A percentile compares a stretch with the other conserved stretches of the same genome.
Conservation (phyloP, 2,329 filamentous ascomycete genomes). For the Fusarium sambucinum region DNA sequence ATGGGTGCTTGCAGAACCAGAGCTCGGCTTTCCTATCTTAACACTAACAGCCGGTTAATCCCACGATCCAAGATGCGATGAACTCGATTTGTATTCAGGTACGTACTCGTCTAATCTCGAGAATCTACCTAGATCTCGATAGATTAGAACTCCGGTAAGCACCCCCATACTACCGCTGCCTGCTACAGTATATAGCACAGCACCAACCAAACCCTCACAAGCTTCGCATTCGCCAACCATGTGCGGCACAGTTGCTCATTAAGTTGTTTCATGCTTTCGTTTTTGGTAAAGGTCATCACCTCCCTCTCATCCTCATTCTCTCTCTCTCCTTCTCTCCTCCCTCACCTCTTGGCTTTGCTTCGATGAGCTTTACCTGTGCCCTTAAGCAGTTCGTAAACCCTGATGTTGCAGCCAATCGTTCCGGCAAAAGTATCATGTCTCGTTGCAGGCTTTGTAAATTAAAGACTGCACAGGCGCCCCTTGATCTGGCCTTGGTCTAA, state of each 20-base stretch:
- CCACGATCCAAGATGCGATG: neutral
- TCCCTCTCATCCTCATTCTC: neutral
- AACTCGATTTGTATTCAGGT: slow-evolving; percentile 1
- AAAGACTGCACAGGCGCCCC: slow-evolving; percentile 5
- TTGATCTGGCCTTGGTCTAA: neutral
- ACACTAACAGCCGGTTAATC: neutral
- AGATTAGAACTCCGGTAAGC: slow-evolving; percentile 6
- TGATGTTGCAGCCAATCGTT: slow-evolving; percentile 1
- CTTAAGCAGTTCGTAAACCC: slow-evolving; percentile 4
- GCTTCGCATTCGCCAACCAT: neutral
- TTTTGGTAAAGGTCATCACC: neutral
- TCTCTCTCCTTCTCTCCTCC: neutral
- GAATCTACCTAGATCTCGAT: slow-evolving; percentile 38
- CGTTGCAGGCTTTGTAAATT: slow-evolving; percentile 14
- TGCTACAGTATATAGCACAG: neutral
- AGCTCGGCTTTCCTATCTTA: neutral
- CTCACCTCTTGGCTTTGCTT: slow-evolving; percentile 4
- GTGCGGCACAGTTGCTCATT: slow-evolving; percentile 13
- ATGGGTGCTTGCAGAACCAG: neutral
- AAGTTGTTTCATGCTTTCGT: slow-evolving; percentile 18
- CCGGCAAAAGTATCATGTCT: neutral
- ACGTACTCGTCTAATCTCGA: slow-evolving; percentile 31
- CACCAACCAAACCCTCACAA: neutral
- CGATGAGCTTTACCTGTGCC: neutral
- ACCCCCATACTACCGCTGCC: slow-evolving; percentile 5